phyloP scores from a whole-genome alignment of 2,329 filamentous ascomycete species.

The Shiraia sp. region DNA sequence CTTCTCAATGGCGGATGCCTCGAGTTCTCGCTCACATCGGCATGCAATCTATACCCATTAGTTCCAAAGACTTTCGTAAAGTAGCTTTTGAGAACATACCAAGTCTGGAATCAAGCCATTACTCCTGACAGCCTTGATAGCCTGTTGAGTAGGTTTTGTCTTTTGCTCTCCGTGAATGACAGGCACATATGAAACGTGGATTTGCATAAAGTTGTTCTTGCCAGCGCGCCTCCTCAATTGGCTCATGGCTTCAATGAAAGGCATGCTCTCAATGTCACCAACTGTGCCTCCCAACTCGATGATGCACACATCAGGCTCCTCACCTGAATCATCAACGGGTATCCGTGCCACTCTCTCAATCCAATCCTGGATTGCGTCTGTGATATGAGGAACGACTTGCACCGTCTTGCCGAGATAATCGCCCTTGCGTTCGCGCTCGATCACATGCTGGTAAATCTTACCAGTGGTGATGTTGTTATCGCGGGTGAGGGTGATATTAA shows the following conservation, averaged over 20 bases:
- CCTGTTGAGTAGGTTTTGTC: slow-evolving; percentile 94
- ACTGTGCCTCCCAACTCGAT: slow-evolving; percentile 72
- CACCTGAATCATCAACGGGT: slow-evolving; percentile 81
- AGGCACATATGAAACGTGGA: slow-evolving; percentile 87
- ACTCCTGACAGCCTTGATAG: slow-evolving; percentile 81
- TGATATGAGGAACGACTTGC: slow-evolving; percentile 91
- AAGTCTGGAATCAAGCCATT: slow-evolving; percentile 68
- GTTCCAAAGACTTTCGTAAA: background rate
- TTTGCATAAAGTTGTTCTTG: slow-evolving; percentile 81
- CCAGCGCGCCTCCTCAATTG: slow-evolving; percentile 75
- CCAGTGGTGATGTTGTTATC: slow-evolving; percentile 98
- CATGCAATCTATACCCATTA: slow-evolving; percentile 74
- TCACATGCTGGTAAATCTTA: slow-evolving; percentile 91
- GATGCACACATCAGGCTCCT: slow-evolving; percentile 89
- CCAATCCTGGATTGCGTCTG: slow-evolving; percentile 90
- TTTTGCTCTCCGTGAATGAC: slow-evolving; percentile 80
- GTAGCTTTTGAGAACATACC: slow-evolving; percentile 52
- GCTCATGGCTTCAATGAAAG: slow-evolving; percentile 84
- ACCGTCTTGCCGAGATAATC: slow-evolving; percentile 89
- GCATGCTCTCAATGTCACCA: slow-evolving; percentile 83
- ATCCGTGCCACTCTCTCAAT: slow-evolving; percentile 83
- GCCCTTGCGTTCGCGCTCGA: slow-evolving; percentile 70
- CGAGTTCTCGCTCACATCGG: slow-evolving; percentile 79
- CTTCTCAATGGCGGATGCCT: slow-evolving; percentile 76
- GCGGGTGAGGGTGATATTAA: slow-evolving; percentile 77